phyloP scores from a whole-genome alignment of 2,329 filamentous ascomycete genomes.

The Aspergillus fumigatiaffinis region DNA sequence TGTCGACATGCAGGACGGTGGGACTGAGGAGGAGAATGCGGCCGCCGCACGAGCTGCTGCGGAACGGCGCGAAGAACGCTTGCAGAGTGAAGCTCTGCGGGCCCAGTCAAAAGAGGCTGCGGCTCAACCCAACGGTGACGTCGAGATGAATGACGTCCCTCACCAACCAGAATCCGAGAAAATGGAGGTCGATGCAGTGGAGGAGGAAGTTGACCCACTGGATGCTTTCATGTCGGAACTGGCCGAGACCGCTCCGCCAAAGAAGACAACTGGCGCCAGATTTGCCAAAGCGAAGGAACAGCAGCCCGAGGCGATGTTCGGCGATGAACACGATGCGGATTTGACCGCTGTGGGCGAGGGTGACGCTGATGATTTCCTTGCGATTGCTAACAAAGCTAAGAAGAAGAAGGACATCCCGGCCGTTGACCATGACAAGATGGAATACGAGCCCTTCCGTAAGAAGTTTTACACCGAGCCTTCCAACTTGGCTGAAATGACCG shows the following conservation, averaged over 20 bases:
- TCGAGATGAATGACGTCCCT: constrained; percentile 41
- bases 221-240: constrained; percentile 93
- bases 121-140: constrained; percentile 49
- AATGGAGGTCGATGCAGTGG: constrained; percentile 35
- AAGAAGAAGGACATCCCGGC: constrained; percentile 96
- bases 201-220: constrained; percentile 76
- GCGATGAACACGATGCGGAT: constrained; percentile 71
- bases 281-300: constrained; percentile 51
- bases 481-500: constrained; percentile 76
- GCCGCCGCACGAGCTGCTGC: constrained; percentile 81
- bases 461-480: constrained; percentile 91
- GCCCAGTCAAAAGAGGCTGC: constrained; percentile 30
- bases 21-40: constrained; percentile 80
- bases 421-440: constrained; percentile 80
- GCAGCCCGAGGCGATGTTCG: constrained; percentile 81
- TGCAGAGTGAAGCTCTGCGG: constrained; percentile 43
- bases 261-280: constrained; percentile 33
- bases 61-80: constrained; percentile 72
- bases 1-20: constrained; percentile 70
- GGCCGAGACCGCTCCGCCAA: constrained; percentile 47
- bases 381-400: constrained; percentile 60
- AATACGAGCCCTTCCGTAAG: constrained; percentile 83
- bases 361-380: constrained; percentile 61
- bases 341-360: constrained; percentile 59
- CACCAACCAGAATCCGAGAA: constrained; percentile 32